Base-by-base conservation (phyloP, 2,329 filamentous ascomycete species). In the Diaporthe helianthi region DNA sequence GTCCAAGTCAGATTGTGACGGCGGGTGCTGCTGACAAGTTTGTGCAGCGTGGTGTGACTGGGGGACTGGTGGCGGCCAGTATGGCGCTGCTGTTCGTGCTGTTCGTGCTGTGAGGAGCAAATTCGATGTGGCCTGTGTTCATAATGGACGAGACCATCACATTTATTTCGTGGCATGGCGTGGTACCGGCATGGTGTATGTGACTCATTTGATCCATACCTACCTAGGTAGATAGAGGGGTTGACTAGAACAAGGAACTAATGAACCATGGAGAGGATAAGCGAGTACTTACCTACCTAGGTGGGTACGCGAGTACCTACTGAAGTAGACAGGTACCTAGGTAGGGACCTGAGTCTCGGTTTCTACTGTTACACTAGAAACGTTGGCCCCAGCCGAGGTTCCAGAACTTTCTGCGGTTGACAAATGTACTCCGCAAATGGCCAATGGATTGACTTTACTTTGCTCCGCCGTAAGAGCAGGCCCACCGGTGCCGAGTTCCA, bases 351-450 rank as follows among this genome's bases (percentile, higher is more conserved):
- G n/a, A n/a, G n/a, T n/a, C n/a, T n/a, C n/a, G n/a, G n/a, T n/a
- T n/a, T n/a, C n/a, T n/a, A n/a, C n/a, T n/a, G n/a, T n/a, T n/a
- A n/a, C n/a, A n/a, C n/a, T n/a, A n/a, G n/a, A n/a, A 33, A 33
- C 33, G 33, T 33, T 33, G 33, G 33, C 33, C 51, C 26, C 33
- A n/a, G 24, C n/a, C 41, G 15, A 31, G 61, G 61, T 70, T 70
- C 68, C 38, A 70, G 68, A 70, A 70, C 46, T 41, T 70, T 70
- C 68, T 55, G 38, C 22, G 17, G 58, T 65, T 70, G 64, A 70
- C 68, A 70, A 68, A 70, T 70, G 67, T n/a, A n/a, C n/a, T n/a
- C n/a, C n/a, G n/a, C n/a, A n/a, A n/a, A n/a, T n/a, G n/a, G n/a
- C 47, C 49, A 36, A 51, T 54, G n/a, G 19, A 49, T 13, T 44